Conservation (phyloP, 1,139 yeast species). For the Hyphopichia burtonii region DNA sequence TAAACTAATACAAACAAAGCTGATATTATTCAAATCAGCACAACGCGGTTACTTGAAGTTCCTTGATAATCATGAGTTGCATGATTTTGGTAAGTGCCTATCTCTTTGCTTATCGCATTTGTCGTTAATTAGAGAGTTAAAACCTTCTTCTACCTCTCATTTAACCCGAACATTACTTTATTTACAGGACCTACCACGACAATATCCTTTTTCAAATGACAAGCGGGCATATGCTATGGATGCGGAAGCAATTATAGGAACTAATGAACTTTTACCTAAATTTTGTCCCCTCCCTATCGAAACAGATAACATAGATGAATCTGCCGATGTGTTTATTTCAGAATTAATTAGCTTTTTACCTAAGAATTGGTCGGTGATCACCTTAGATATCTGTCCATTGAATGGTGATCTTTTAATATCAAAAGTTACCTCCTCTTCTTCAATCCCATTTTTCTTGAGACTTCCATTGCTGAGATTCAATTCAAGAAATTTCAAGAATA, state of each 20-base stretch:
- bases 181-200: conserved; percentile 34
- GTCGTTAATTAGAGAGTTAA: conserved; percentile 23
- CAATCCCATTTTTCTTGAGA: conserved; percentile 48
- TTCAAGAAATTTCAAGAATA: conserved; percentile 37
- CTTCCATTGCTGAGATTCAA: conserved; percentile 59
- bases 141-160: conserved; percentile 15
- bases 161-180: conserved; percentile 23
- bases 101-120: conserved; percentile 25
- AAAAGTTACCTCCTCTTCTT: conserved; percentile 25
- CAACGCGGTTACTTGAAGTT: conserved; percentile 5
- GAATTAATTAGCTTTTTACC: conserved; percentile 4
- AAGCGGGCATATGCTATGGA: conserved; percentile 5
- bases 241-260: conserved; percentile 2
- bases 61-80: conserved; percentile 17
- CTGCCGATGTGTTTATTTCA: background rate
- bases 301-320: background rate
- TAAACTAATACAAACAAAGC: conserved; percentile 17
- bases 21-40: conserved; percentile 12
- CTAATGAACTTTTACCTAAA: background rate
- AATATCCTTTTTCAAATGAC: conserved; percentile 33
- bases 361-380: conserved; percentile 54
- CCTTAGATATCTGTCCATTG: conserved; percentile 60
- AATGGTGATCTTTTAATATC: conserved; percentile 60
- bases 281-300: background rate
- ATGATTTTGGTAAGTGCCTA: conserved; percentile 16